A percentile compares a stretch with the other conserved stretches of the same genome.
These are phyloP conservation scores for Calophaca sinica DNA, from an alignment of 306 rosid species.

Conservation along the genomic window DNA sequence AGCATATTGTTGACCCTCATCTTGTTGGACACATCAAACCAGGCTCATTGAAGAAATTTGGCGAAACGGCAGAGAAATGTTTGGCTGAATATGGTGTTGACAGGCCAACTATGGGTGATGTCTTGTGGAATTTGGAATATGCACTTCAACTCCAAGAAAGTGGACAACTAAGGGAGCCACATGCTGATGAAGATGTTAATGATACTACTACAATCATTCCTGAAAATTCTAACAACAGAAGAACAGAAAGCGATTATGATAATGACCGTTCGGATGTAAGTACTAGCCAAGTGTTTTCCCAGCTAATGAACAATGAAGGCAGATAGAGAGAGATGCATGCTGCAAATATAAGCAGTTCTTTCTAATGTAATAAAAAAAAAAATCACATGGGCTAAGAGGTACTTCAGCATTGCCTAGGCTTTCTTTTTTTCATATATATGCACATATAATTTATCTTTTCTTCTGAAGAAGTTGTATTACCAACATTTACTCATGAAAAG, in stretches of 20 bases:
- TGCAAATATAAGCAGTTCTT: constrained; percentile 38
- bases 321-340: constrained; percentile 62
- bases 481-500: constrained; percentile 32
- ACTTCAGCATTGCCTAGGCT: constrained; percentile 24
- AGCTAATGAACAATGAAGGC: constrained; percentile 86
- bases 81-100: constrained; percentile 94
- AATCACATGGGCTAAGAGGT: constrained; percentile 37
- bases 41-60: constrained; percentile 76
- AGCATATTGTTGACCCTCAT: constrained; percentile 71
- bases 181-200: constrained; percentile 30
- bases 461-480: too few relatives aligned
- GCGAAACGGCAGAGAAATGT: constrained; percentile 98
- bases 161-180: constrained; percentile 49
- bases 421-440: not conserved
- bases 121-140: constrained; percentile 90
- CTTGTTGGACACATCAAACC: constrained; percentile 72
- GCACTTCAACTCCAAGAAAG: constrained; percentile 94
- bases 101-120: constrained; percentile 98
- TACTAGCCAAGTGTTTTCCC: constrained; percentile 84
- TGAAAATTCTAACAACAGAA: constrained; percentile 47
- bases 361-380: not conserved
- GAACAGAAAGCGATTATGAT: constrained; percentile 53
- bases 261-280: constrained; percentile 60
- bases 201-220: constrained; percentile 42
- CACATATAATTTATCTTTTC: not conserved